Evolutionary conservation across 129 eudicot species (phyloP).

Genomic region (Chrysanthemum seticuspe): DNA sequence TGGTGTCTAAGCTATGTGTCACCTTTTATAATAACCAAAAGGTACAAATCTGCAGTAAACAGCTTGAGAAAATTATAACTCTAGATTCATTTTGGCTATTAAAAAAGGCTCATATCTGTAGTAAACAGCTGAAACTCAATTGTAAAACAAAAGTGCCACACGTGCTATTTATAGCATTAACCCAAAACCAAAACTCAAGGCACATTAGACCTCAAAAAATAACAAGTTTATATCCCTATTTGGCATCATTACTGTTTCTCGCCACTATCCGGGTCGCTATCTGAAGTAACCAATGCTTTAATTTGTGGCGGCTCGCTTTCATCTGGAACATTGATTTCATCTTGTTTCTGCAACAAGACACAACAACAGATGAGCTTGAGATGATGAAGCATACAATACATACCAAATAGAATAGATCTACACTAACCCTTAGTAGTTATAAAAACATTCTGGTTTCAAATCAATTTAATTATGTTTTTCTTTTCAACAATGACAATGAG

Average conservation of each 20-base stretch:
- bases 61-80: no score
- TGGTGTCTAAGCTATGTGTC: no score
- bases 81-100: no score
- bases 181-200: conserved; percentile 1
- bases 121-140: not conserved
- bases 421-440: not conserved
- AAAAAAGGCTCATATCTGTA: no score
- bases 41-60: no score
- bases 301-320: no score
- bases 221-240: not conserved
- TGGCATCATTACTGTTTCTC: no score
- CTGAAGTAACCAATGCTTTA: no score
- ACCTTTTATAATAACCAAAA: no score
- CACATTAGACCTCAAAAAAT: not conserved
- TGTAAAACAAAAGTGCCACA: not conserved
- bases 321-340: conserved; percentile 1
- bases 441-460: not conserved
- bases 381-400: not conserved
- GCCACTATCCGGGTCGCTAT: no score
- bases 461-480: not conserved
- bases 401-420: no score
- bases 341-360: conserved; percentile 20
- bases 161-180: not conserved
- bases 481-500: not conserved
- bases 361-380: not conserved